Conservation (phyloP, 306 rosid genomes). For the Trifolium dubium region DNA sequence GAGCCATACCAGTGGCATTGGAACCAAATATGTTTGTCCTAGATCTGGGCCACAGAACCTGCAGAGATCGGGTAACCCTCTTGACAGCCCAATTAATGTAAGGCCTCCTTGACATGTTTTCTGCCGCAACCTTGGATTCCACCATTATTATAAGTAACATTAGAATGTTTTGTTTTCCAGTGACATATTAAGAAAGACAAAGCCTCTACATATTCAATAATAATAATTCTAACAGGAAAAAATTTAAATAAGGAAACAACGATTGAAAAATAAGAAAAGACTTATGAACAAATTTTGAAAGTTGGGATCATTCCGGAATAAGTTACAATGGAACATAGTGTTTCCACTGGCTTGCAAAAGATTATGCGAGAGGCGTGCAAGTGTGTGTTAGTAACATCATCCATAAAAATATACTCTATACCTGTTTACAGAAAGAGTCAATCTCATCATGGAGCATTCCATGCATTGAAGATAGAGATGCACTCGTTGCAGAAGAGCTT, state of each 20-base stretch:
- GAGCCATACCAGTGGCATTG: slow-evolving; percentile 88
- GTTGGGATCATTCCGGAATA: slow-evolving; percentile 2
- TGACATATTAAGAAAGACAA: slow-evolving; percentile 32
- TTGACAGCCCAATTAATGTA: slow-evolving; percentile 96
- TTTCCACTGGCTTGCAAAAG: slow-evolving; percentile 31
- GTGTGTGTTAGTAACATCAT: slow-evolving; percentile 22
- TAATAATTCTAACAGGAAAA: slow-evolving; percentile 32
- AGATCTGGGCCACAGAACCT: slow-evolving; percentile 97
- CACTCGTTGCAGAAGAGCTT: slow-evolving; percentile 62
- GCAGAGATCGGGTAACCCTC: slow-evolving; percentile 89
- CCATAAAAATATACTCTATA: slow-evolving; percentile 36
- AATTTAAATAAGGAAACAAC: not conserved
- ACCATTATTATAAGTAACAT: slow-evolving; percentile 41
- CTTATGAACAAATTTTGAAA: slow-evolving; percentile 20
- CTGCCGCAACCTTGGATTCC: slow-evolving; percentile 76
- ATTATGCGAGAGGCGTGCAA: slow-evolving; percentile 9
- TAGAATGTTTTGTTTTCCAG: slow-evolving; percentile 27
- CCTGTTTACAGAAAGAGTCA: slow-evolving; percentile 81
- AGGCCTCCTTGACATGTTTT: slow-evolving; percentile 83
- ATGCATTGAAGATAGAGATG: slow-evolving; percentile 70
- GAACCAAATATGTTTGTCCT: slow-evolving; percentile 92
- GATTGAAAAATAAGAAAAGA: slow-evolving; percentile 20
- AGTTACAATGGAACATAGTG: slow-evolving; percentile 15
- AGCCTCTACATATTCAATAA: slow-evolving; percentile 30
- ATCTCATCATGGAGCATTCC: slow-evolving; percentile 82